These are phyloP conservation scores for Asclepias syriaca DNA, from an alignment of 257 asterid species.

Conservation along the genomic window DNA sequence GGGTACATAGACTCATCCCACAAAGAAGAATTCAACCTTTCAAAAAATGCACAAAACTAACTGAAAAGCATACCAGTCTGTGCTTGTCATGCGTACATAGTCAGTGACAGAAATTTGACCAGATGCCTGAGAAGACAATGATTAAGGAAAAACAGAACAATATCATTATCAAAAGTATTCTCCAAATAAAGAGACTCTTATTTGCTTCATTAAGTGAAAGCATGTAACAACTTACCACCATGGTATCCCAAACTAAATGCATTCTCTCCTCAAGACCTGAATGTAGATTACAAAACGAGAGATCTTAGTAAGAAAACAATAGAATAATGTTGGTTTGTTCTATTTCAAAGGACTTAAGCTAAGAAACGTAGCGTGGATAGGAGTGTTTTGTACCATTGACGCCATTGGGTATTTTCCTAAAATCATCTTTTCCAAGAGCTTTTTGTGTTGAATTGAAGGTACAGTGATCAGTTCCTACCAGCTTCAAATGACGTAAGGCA, in stretches of 20 bases:
- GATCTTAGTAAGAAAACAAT: background rate
- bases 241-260: conserved; percentile 92
- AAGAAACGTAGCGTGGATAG: background rate
- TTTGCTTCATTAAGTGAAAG: background rate
- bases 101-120: conserved; percentile 80
- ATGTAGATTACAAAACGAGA: conserved; percentile 10
- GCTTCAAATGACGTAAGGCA: conserved; percentile 44
- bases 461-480: conserved; percentile 98
- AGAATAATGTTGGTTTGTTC: background rate
- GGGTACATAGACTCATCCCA: too few species aligned
- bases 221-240: conserved; percentile 71
- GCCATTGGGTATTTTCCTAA: conserved; percentile 94
- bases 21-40: background rate
- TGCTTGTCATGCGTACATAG: conserved; percentile 77
- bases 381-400: conserved; percentile 60
- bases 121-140: conserved; percentile 43
- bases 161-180: background rate
- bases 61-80: conserved; percentile 61
- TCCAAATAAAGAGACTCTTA: background rate
- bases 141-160: background rate
- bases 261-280: conserved; percentile 95
- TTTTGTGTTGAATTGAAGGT: conserved; percentile 86
- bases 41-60: background rate
- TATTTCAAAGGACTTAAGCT: background rate
- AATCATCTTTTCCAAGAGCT: conserved; percentile 77